phyloP scores from a whole-genome alignment of 192 early-diverging fungal species.

The Funneliformis geosporum region DNA sequence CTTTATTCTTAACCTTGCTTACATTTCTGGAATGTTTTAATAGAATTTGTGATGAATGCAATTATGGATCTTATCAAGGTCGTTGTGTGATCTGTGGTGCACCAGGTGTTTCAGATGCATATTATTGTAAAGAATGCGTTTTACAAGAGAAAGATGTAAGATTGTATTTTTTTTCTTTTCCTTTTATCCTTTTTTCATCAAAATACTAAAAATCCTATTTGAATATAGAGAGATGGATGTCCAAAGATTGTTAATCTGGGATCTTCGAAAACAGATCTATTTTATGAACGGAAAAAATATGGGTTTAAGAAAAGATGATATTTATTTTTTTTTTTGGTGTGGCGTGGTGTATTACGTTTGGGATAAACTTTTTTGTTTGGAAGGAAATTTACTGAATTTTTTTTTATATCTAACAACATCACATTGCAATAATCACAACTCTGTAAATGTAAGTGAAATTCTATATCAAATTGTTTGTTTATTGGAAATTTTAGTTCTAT shows the following conservation, averaged over 20 bases:
- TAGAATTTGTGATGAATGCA: conserved; percentile 95
- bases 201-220: background rate
- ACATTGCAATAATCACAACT: too few species aligned
- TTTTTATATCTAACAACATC: too few species aligned
- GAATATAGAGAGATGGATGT: conserved; percentile 83
- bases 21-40: background rate
- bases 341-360: background rate
- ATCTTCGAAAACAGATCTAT: conserved; percentile 84
- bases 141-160: conserved; percentile 87
- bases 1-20: background rate
- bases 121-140: conserved; percentile 92
- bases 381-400: too few species aligned
- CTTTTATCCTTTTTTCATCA: background rate
- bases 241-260: conserved; percentile 98
- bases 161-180: background rate
- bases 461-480: too few species aligned
- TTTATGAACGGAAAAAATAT: conserved; percentile 93
- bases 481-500: too few species aligned
- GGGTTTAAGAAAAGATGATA: conserved; percentile 67
- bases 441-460: too few species aligned
- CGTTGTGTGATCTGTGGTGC: conserved; percentile 90
- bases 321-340: background rate
- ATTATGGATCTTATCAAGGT: conserved; percentile 90
- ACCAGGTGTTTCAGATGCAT: conserved; percentile 88
- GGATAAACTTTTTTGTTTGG: too few species aligned